A percentile compares a stretch with the other conserved stretches of the same genome.
Evolutionary conservation across 306 rosid species (phyloP).

Genomic region (Inga laurina): DNA sequence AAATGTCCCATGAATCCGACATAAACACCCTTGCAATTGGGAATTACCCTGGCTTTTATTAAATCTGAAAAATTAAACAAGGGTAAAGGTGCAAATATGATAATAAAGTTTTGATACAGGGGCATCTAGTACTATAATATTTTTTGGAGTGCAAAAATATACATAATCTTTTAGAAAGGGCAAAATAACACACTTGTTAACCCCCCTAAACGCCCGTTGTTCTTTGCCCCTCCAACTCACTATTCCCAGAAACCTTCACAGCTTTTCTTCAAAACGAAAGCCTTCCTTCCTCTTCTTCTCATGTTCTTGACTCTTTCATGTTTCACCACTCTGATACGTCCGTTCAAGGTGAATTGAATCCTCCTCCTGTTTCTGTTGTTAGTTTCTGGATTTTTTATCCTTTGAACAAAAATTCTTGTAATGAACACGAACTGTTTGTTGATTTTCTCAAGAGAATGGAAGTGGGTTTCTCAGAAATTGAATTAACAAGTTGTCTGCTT

Average conservation of each 20-base stretch:
- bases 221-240: neutral
- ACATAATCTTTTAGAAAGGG: too few relatives aligned
- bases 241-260: neutral
- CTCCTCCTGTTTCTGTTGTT: neutral
- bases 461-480: neutral
- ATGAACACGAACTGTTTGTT: neutral
- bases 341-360: conserved; percentile 46
- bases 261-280: conserved; percentile 36
- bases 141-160: too few relatives aligned
- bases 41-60: neutral
- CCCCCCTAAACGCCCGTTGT: neutral
- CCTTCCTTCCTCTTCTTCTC: conserved; percentile 49
- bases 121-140: too few relatives aligned
- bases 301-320: conserved; percentile 47
- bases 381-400: neutral
- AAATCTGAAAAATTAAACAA: neutral
- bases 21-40: neutral
- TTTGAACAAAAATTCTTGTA: neutral
- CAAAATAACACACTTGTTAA: too few relatives aligned
- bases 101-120: too few relatives aligned
- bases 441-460: neutral
- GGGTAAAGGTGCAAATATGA: too few relatives aligned
- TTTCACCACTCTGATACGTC: conserved; percentile 39
- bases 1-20: neutral
- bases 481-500: neutral